These are phyloP conservation scores for Mangifera indica DNA, from an alignment of 345 rosid species.

Conservation along the genomic window DNA sequence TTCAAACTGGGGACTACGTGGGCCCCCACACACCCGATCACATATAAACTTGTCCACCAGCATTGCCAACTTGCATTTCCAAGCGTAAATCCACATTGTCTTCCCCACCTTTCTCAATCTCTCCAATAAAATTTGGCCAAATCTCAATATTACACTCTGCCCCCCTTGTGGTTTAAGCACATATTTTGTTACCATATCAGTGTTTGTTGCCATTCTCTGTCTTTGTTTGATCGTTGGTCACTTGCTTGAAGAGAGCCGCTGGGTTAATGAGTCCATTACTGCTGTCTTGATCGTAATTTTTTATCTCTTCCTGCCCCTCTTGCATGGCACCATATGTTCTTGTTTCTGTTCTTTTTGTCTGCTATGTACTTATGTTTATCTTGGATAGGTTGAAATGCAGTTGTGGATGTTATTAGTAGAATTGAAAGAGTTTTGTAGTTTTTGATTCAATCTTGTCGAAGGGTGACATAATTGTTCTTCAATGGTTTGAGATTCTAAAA, in stretches of 20 bases:
- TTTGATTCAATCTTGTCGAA: neutral
- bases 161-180: neutral
- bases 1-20: neutral
- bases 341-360: neutral
- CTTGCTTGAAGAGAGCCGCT: conserved; percentile 79
- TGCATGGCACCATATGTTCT: neutral
- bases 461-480: neutral
- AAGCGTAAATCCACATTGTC: neutral
- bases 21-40: neutral
- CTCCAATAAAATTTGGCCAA: no score
- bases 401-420: neutral
- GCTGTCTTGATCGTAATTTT: conserved; percentile 63
- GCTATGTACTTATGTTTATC: no score
- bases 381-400: neutral
- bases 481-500: neutral
- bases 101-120: no score
- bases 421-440: neutral
- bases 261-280: conserved; percentile 91
- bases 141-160: no score
- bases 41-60: neutral
- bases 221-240: conserved; percentile 76
- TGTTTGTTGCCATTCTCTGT: conserved; percentile 76
- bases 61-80: no score
- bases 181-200: conserved; percentile 31
- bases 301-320: neutral